phyloP scores from a whole-genome alignment of 768 basidiomycete genomes.

The Suillus cothurnatus region DNA sequence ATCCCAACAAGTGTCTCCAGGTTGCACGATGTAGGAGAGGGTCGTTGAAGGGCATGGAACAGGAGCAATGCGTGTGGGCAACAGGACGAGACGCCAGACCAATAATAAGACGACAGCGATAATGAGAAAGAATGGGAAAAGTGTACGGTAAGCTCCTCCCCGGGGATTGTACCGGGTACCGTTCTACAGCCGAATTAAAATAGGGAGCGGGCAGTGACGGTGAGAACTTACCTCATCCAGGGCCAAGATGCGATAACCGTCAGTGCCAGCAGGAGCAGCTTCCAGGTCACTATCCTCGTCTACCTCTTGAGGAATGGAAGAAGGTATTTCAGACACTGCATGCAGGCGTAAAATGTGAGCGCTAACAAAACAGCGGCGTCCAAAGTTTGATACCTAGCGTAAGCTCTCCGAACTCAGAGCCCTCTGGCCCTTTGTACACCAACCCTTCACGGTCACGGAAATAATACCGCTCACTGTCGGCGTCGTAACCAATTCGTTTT shows the following conservation, averaged over 20 bases:
- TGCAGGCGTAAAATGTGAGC: background rate
- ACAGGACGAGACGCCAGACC: conserved; percentile 60
- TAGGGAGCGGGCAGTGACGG: conserved; percentile 2
- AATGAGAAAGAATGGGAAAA: conserved; percentile 75
- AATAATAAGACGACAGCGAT: conserved; percentile 64
- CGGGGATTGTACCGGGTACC: conserved; percentile 35
- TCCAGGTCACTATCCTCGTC: conserved; percentile 50
- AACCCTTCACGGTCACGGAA: conserved; percentile 59
- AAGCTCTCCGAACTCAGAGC: conserved; percentile 61
- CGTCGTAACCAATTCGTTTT: conserved; percentile 75
- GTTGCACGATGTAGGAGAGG: conserved; percentile 48
- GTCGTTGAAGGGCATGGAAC: conserved; percentile 38
- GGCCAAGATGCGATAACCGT: conserved; percentile 59
- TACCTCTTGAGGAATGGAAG: conserved; percentile 27
- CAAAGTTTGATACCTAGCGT: conserved; percentile 36
- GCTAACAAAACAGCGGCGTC: background rate
- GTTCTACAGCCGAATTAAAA: conserved; percentile 32
- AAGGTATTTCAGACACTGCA: conserved; percentile 34
- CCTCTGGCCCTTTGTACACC: conserved; percentile 58
- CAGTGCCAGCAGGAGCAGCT: conserved; percentile 52
- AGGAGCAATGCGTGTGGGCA: conserved; percentile 29
- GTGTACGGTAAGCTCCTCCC: conserved; percentile 54
- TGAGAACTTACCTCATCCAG: conserved; percentile 49
- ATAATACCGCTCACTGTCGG: conserved; percentile 66
- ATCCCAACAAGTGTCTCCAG: conserved; percentile 70